Conservation (phyloP, 306 rosid species). For the Cucurbita pepo region DNA sequence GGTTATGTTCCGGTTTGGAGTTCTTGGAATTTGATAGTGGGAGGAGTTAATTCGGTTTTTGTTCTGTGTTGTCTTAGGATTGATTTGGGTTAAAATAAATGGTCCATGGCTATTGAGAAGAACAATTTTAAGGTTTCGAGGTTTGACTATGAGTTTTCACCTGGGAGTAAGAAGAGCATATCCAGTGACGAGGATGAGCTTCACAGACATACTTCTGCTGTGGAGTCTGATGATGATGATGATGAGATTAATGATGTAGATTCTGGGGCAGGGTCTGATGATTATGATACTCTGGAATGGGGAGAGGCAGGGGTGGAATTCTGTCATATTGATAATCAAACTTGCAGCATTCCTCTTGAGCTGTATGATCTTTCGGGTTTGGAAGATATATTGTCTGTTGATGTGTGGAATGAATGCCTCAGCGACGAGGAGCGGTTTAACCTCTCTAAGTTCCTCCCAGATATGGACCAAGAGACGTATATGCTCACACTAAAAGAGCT, state of each 20-base stretch:
- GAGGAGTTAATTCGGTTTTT: slow-evolving; percentile 4
- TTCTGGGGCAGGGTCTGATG: slow-evolving; percentile 98
- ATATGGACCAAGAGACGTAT: slow-evolving; percentile 76
- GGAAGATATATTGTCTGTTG: slow-evolving; percentile 63
- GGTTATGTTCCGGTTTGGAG: slow-evolving; percentile 11
- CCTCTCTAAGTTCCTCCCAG: slow-evolving; percentile 83
- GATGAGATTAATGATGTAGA: slow-evolving; percentile 92
- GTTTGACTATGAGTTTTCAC: slow-evolving; percentile 77
- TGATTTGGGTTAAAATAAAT: slow-evolving; percentile 5
- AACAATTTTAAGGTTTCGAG: slow-evolving; percentile 72
- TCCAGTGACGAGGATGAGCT: slow-evolving; percentile 87
- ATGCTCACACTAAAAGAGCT: slow-evolving; percentile 58
- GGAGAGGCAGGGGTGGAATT: slow-evolving; percentile 92
- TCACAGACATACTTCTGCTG: slow-evolving; percentile 47
- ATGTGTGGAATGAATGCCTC: slow-evolving; percentile 86
- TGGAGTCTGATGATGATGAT: slow-evolving; percentile 78
- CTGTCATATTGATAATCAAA: slow-evolving; percentile 88
- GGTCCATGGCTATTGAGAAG: slow-evolving; percentile 88
- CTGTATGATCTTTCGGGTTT: slow-evolving; percentile 81
- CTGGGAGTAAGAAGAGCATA: slow-evolving; percentile 62
- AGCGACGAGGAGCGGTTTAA: slow-evolving; percentile 75
- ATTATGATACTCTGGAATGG: slow-evolving; percentile 90
- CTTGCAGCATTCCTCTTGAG: slow-evolving; percentile 86
- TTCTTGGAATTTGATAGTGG: slow-evolving; percentile 7
- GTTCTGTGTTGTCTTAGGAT: neutral